Percentiles rank a stretch among this genome's conserved stretches.
These are phyloP conservation scores for Daldinia sp. DNA, from an alignment of 2,329 filamentous ascomycete species.

Conservation along the genomic window DNA sequence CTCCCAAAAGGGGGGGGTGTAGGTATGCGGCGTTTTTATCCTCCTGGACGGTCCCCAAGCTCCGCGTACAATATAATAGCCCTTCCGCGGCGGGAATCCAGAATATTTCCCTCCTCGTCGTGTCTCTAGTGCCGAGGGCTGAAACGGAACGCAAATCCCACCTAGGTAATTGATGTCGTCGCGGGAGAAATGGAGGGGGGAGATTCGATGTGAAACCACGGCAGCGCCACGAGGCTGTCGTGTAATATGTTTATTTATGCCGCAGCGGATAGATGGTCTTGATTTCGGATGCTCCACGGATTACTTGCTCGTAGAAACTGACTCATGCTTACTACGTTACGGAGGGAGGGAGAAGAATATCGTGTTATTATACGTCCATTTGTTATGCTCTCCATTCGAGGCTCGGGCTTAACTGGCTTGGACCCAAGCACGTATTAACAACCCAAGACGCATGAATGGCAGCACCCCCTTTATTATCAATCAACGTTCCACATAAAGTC, in stretches of 20 bases:
- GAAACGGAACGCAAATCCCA: constrained; percentile 10
- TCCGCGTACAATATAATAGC: not conserved
- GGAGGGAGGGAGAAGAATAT: not conserved
- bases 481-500: not conserved
- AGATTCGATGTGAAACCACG: constrained; percentile 7
- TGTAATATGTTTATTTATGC: constrained; percentile 35
- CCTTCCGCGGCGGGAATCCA: not conserved
- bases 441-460: not conserved
- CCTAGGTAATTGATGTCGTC: constrained; percentile 20
- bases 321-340: constrained; percentile 23
- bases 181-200: not conserved
- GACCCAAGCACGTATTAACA: not conserved
- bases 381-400: not conserved
- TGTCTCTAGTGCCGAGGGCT: not conserved
- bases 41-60: not conserved
- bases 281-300: not conserved
- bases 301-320: not conserved
- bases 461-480: not conserved
- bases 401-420: not conserved
- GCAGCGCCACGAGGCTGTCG: constrained; percentile 27
- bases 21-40: not conserved
- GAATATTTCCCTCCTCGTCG: not conserved
- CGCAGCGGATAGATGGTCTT: constrained; percentile 18
- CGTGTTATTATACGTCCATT: not conserved
- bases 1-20: not conserved